phyloP scores from a whole-genome alignment of 192 early-diverging fungal species.

The Gonapodya sp. region DNA sequence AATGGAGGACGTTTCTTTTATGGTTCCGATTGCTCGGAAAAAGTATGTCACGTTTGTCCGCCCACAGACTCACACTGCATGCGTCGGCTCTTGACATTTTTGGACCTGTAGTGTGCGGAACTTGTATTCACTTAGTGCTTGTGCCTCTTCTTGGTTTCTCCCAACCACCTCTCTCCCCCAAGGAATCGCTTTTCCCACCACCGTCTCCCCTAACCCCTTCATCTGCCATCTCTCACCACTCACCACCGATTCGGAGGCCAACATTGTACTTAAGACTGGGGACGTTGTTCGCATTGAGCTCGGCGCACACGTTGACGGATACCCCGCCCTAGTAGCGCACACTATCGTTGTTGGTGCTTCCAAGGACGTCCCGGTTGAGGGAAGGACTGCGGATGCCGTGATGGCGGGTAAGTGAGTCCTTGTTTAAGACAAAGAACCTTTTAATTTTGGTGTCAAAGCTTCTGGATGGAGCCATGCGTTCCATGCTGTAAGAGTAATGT shows the following conservation, averaged over 20 bases:
- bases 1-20: not conserved
- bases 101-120: no score
- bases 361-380: slow-evolving; percentile 57
- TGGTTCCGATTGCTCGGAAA: no score
- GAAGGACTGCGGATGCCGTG: slow-evolving; percentile 69
- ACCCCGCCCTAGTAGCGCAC: slow-evolving; percentile 66
- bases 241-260: slow-evolving; percentile 53
- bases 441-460: not conserved
- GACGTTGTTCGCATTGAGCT: slow-evolving; percentile 88
- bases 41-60: not conserved
- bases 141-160: no score
- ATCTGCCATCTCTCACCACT: slow-evolving; percentile 83
- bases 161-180: no score
- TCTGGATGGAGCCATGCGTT: no score
- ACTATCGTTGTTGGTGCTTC: slow-evolving; percentile 78
- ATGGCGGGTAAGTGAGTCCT: slow-evolving; percentile 1
- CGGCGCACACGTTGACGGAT: slow-evolving; percentile 90
- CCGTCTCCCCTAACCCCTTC: slow-evolving; percentile 70
- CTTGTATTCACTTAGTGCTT: no score
- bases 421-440: no score
- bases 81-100: not conserved
- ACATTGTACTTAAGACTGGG: slow-evolving; percentile 55
- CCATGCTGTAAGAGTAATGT: no score
- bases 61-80: not conserved
- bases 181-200: slow-evolving; percentile 75